Evolutionary conservation across 345 rosid genomes (phyloP).

Genomic region (Linum tenue): DNA sequence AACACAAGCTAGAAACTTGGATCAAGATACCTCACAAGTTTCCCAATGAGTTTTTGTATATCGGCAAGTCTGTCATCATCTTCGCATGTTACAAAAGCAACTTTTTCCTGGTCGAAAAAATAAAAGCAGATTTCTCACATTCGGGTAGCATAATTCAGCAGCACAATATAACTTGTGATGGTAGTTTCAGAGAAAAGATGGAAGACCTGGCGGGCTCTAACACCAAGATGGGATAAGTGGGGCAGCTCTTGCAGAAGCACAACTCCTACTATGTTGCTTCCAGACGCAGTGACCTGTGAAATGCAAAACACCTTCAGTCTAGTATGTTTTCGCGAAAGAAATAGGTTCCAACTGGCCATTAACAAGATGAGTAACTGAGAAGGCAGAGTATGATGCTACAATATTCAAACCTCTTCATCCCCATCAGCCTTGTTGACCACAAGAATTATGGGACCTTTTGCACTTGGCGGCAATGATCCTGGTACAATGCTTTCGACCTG

Average conservation of each 20-base stretch:
- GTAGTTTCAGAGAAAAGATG: slow-evolving; percentile 18
- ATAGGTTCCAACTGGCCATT: not conserved
- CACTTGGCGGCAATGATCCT: slow-evolving; percentile 52
- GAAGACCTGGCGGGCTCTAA: slow-evolving; percentile 82
- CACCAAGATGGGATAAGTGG: slow-evolving; percentile 99
- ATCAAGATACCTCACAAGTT: slow-evolving; percentile 50
- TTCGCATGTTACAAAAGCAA: slow-evolving; percentile 89
- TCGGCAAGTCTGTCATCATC: slow-evolving; percentile 67
- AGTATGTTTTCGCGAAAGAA: not conserved
- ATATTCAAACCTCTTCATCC: slow-evolving; percentile 77
- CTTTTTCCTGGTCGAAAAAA: slow-evolving; percentile 60
- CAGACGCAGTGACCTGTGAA: slow-evolving; percentile 76
- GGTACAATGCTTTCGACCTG: slow-evolving; percentile 86
- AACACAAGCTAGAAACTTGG: not conserved
- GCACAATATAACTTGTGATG: not conserved
- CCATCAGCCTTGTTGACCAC: slow-evolving; percentile 92
- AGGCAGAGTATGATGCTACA: not conserved
- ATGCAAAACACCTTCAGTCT: not conserved
- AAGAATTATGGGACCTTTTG: slow-evolving; percentile 68
- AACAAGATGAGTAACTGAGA: not conserved
- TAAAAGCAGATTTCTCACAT: slow-evolving; percentile 6
- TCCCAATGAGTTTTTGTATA: slow-evolving; percentile 54
- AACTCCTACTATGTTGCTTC: slow-evolving; percentile 64
- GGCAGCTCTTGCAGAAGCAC: slow-evolving; percentile 91
- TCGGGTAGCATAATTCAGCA: slow-evolving; percentile 8